Conservation (phyloP, 495 filamentous ascomycete species). For the Neurospora terricola region DNA sequence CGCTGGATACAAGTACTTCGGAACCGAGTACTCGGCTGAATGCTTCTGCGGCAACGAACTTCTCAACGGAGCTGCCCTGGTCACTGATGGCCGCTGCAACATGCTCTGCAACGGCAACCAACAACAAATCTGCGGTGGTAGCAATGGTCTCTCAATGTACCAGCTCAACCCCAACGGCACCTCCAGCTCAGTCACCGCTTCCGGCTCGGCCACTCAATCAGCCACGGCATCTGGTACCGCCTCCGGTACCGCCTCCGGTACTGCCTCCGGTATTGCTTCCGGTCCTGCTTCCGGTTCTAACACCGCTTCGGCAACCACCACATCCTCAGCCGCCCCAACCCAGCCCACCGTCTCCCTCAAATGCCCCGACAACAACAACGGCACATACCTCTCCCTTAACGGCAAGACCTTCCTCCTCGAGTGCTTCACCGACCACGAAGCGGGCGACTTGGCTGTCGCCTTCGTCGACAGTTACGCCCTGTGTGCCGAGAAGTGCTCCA, state of each 20-base stretch:
- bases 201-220: conserved; percentile 7
- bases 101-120: conserved; percentile 21
- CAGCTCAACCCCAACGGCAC: conserved; percentile 7
- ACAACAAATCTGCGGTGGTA: conserved; percentile 14
- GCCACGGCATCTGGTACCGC: not conserved
- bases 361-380: conserved; percentile 1
- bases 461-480: conserved; percentile 3
- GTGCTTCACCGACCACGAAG: conserved; percentile 7
- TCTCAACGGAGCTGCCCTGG: conserved; percentile 12
- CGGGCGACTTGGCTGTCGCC: not conserved
- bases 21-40: conserved; percentile 23
- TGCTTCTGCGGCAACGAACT: conserved; percentile 29
- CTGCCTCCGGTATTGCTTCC: not conserved
- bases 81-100: conserved; percentile 21
- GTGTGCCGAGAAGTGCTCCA: conserved; percentile 6
- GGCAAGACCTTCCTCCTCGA: conserved; percentile 8
- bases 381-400: not conserved
- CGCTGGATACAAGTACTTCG: conserved; percentile 20
- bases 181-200: conserved; percentile 3
- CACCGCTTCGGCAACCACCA: not conserved
- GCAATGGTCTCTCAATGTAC: conserved; percentile 24
- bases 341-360: not conserved
- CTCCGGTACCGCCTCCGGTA: not conserved
- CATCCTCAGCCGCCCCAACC: not conserved
- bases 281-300: not conserved